A percentile compares a stretch with the other conserved stretches of the same genome.
These are phyloP conservation scores for Gelatoporia subvermispora DNA, from an alignment of 768 basidiomycete species.

Conservation along the genomic window DNA sequence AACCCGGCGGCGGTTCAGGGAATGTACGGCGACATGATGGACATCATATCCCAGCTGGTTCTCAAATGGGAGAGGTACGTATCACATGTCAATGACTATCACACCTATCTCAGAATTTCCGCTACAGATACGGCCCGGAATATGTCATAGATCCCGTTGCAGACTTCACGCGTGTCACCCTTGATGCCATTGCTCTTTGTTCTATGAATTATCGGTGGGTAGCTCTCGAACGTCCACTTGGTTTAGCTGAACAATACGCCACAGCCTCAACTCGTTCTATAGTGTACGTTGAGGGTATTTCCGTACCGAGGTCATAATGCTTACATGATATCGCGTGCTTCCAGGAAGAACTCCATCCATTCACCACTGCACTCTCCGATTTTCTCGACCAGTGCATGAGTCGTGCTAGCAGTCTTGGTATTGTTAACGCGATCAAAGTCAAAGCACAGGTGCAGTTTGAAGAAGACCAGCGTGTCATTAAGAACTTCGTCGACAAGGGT, in stretches of 20 bases:
- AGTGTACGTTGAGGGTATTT: too few species aligned
- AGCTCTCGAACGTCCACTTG: not conserved
- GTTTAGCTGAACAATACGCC: not conserved
- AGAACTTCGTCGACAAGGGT: constrained; percentile 35
- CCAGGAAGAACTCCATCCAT: constrained; percentile 32
- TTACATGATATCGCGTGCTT: not conserved
- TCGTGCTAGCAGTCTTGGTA: constrained; percentile 29
- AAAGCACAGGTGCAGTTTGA: constrained; percentile 34
- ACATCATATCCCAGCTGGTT: constrained; percentile 38
- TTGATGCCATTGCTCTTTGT: constrained; percentile 42
- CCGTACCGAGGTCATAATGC: too few species aligned
- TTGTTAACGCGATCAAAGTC: constrained; percentile 32
- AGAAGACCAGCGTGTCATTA: constrained; percentile 35
- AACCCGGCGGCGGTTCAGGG: constrained; percentile 33
- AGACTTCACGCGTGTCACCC: constrained; percentile 43
- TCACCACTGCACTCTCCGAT: constrained; percentile 36
- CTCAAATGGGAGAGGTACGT: constrained; percentile 39
- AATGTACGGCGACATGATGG: constrained; percentile 46
- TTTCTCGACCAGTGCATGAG: constrained; percentile 34
- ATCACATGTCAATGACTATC: not conserved
- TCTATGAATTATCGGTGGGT: constrained; percentile 38
- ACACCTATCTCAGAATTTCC: not conserved
- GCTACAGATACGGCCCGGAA: constrained; percentile 36
- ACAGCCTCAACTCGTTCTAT: constrained; percentile 45
- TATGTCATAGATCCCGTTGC: constrained; percentile 36